Percentiles rank a stretch among this genome's conserved stretches.
phyloP scores from a whole-genome alignment of 2,329 filamentous ascomycete species.

The Immersiporthe knoxdaviesiana region DNA sequence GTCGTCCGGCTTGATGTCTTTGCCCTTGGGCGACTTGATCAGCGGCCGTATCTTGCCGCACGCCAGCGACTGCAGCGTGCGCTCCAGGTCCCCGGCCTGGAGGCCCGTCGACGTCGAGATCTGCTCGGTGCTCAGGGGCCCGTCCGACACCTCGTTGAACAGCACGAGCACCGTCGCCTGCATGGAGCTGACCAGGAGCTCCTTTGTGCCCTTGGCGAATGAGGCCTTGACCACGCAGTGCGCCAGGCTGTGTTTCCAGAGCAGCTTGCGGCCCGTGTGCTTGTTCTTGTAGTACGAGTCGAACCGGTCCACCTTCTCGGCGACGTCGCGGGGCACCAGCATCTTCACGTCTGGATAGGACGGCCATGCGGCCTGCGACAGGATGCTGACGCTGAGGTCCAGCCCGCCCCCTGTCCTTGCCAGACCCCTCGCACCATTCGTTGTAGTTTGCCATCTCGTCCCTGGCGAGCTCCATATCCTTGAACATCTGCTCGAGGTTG shows the following conservation, averaged over 20 bases:
- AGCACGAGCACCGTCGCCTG: slow-evolving; percentile 89
- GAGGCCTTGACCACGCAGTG: slow-evolving; percentile 83
- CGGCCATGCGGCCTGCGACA: slow-evolving; percentile 93
- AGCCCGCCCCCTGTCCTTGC: slow-evolving; percentile 54
- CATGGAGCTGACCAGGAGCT: slow-evolving; percentile 87
- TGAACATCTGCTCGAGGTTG: slow-evolving; percentile 99
- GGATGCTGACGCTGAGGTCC: slow-evolving; percentile 82
- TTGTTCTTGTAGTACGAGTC: slow-evolving; percentile 86
- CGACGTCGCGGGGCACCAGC: slow-evolving; percentile 71
- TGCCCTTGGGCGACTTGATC: slow-evolving; percentile 80
- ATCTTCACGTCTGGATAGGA: slow-evolving; percentile 78
- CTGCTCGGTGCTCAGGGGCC: slow-evolving; percentile 73
- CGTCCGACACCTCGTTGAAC: slow-evolving; percentile 75
- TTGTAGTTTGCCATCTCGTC: slow-evolving; percentile 95
- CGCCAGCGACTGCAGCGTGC: slow-evolving; percentile 92
- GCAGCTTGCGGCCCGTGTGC: slow-evolving; percentile 82
- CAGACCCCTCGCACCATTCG: slow-evolving; percentile 59
- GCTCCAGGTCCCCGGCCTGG: slow-evolving; percentile 75
- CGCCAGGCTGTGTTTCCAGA: slow-evolving; percentile 92
- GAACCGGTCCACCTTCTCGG: slow-evolving; percentile 77
- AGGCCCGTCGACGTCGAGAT: slow-evolving; percentile 77
- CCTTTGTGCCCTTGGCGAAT: slow-evolving; percentile 81
- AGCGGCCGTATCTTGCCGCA: slow-evolving; percentile 88
- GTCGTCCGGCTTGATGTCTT: slow-evolving; percentile 78
- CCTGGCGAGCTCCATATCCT: slow-evolving; percentile 89